Evolutionary conservation across 2,329 filamentous ascomycete genomes (phyloP).

Genomic region (Trichoderma semiorbis): DNA sequence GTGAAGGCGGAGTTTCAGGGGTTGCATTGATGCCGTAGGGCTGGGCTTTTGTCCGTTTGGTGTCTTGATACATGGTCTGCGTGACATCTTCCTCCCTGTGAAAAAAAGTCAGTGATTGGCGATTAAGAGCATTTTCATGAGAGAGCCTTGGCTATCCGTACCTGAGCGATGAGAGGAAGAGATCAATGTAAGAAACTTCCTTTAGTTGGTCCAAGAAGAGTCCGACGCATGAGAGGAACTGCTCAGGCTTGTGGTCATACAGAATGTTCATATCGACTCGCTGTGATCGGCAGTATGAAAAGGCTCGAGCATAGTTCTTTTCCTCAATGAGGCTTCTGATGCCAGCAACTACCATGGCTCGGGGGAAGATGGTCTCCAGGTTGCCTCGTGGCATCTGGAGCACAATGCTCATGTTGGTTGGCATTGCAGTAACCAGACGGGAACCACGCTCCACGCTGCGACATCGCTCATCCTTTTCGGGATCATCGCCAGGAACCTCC

Average conservation of each 20-base stretch:
- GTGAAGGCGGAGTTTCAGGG: constrained; percentile 19
- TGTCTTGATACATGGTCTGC: constrained; percentile 90
- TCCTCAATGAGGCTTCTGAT: constrained; percentile 77
- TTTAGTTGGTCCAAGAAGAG: constrained; percentile 82
- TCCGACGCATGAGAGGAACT: constrained; percentile 73
- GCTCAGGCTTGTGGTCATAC: constrained; percentile 84
- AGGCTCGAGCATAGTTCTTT: constrained; percentile 79
- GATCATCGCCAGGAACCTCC: constrained; percentile 80
- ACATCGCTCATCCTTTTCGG: constrained; percentile 87
- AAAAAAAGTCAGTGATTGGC: constrained; percentile 28
- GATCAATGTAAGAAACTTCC: constrained; percentile 77
- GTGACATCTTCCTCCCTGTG: constrained; percentile 83
- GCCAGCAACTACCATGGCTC: constrained; percentile 86
- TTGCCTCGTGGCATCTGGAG: constrained; percentile 97
- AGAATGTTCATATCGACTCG: constrained; percentile 97
- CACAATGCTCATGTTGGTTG: constrained; percentile 78
- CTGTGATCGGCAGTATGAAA: constrained; percentile 83
- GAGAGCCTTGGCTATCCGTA: constrained; percentile 36
- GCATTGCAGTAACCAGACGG: constrained; percentile 82
- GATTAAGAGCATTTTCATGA: background rate
- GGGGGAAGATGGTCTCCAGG: constrained; percentile 88
- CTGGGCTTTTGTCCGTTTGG: constrained; percentile 46
- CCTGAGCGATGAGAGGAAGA: constrained; percentile 85
- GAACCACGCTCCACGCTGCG: constrained; percentile 88
- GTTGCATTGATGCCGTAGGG: constrained; percentile 10